Conservation (phyloP, 2,329 filamentous ascomycete genomes). For the Sclerotinia borealis region DNA sequence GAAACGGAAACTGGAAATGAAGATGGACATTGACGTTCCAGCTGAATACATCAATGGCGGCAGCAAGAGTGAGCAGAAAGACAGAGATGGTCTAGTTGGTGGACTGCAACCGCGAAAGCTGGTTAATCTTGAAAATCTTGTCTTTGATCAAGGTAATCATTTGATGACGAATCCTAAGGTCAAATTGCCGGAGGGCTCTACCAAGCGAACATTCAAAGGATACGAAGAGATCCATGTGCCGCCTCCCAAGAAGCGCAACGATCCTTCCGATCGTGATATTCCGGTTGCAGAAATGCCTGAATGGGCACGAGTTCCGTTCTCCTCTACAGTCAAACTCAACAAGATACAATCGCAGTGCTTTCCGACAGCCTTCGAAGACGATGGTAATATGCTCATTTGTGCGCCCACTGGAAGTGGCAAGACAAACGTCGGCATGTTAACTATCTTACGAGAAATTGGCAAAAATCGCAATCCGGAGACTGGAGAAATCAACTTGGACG, state of each 20-base stretch:
- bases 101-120: constrained; percentile 79
- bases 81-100: constrained; percentile 66
- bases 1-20: constrained; percentile 74
- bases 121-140: constrained; percentile 90
- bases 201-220: constrained; percentile 91
- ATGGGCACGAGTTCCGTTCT: constrained; percentile 85
- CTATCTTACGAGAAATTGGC: constrained; percentile 92
- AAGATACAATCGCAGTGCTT: constrained; percentile 94
- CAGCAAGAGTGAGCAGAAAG: constrained; percentile 44
- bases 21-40: constrained; percentile 86
- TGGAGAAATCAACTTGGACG: constrained; percentile 90
- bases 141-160: constrained; percentile 97
- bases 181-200: constrained; percentile 86
- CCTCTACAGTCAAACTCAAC: constrained; percentile 80
- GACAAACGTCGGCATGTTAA: constrained; percentile 96
- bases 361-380: constrained; percentile 82
- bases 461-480: constrained; percentile 86
- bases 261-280: constrained; percentile 73
- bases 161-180: constrained; percentile 99
- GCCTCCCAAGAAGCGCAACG: constrained; percentile 78
- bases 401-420: constrained; percentile 96
- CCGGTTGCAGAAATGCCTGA: constrained; percentile 85
- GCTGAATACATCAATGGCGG: constrained; percentile 49
- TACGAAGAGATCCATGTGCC: constrained; percentile 99
- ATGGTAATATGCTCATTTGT: constrained; percentile 97